Evolutionary conservation across 2,329 filamentous ascomycete species (phyloP).

Genomic region (Xylaria arbuscula): DNA sequence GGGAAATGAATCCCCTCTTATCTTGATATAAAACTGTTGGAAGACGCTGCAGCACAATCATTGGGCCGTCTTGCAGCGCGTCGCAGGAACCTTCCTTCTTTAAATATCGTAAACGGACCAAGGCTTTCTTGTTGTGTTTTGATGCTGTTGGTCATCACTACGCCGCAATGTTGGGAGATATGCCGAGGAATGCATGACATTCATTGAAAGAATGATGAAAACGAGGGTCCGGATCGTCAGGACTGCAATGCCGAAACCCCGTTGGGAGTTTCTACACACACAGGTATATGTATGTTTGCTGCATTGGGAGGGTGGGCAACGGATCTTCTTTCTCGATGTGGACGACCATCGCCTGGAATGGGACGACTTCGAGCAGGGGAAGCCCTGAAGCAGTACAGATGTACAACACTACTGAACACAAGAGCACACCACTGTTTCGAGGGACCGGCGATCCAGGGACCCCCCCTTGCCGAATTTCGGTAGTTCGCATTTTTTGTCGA

Average conservation of each 20-base stretch:
- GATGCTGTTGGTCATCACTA: background rate
- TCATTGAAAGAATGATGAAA: background rate
- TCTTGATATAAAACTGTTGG: background rate
- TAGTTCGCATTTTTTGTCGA: conserved; percentile 11
- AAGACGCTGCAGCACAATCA: background rate
- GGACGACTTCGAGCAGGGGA: background rate
- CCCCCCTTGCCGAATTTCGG: conserved; percentile 11
- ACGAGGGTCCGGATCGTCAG: conserved; percentile 3
- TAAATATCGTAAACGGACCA: background rate
- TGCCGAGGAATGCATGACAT: conserved; percentile 6
- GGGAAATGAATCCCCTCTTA: background rate
- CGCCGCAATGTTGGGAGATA: background rate
- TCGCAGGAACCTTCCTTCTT: background rate
- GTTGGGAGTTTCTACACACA: background rate
- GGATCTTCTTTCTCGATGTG: conserved; percentile 25
- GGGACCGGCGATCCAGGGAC: conserved; percentile 9
- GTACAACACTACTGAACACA: background rate
- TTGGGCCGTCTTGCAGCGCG: background rate
- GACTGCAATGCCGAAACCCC: conserved; percentile 7
- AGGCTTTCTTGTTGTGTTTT: background rate
- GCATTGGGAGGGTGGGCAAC: conserved; percentile 18
- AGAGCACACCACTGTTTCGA: background rate
- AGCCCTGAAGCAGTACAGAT: conserved; percentile 18
- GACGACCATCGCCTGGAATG: conserved; percentile 17
- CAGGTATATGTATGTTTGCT: conserved; percentile 11